Conservation (phyloP, 352 stramenopile species). For the Aphanomyces stellatus region DNA sequence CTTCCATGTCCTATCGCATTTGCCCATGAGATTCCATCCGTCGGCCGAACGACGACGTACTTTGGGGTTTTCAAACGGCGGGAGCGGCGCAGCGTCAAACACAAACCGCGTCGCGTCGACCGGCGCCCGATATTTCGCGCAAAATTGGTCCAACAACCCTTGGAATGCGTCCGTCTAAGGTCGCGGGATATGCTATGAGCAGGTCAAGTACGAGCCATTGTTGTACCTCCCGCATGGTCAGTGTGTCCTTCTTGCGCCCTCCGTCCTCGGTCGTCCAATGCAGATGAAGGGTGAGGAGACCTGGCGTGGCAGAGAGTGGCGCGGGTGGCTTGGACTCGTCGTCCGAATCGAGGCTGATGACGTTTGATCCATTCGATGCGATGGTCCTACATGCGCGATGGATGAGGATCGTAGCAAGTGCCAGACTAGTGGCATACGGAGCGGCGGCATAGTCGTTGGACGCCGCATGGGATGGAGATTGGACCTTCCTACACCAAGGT, state of each 20-base stretch:
- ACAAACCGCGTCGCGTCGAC: background rate
- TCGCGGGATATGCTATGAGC: too few species aligned
- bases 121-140: background rate
- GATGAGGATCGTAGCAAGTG: too few species aligned
- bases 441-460: background rate
- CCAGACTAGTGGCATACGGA: too few species aligned
- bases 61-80: background rate
- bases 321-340: background rate
- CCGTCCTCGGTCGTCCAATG: too few species aligned
- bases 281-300: too few species aligned
- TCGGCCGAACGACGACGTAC: background rate
- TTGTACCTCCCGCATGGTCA: too few species aligned
- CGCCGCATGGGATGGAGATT: background rate
- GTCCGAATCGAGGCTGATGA: background rate
- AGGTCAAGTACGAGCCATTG: too few species aligned
- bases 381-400: too few species aligned
- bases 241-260: too few species aligned
- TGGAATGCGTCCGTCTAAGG: slow-evolving; percentile 12
- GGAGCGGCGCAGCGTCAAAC: slow-evolving; percentile 1
- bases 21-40: too few species aligned
- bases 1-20: background rate
- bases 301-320: too few species aligned
- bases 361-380: too few species aligned
- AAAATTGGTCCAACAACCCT: background rate
- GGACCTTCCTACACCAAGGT: background rate